Conservation (phyloP, 257 asterid genomes). For the Linderniella brevidens region DNA sequence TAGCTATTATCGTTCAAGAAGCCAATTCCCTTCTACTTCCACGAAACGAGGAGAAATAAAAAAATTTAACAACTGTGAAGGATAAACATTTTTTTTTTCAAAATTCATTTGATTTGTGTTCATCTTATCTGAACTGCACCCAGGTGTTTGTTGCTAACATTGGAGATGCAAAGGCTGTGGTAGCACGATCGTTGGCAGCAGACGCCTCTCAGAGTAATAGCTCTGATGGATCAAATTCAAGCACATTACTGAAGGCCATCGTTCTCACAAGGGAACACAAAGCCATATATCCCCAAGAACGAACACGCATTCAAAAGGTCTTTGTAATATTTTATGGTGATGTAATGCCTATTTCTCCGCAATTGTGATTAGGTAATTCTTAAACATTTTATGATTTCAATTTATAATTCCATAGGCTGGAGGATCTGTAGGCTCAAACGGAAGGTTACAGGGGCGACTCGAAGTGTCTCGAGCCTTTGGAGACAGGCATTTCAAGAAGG, state of each 20-base stretch:
- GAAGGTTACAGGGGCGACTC: constrained; percentile 83
- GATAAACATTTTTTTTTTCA: no score
- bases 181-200: constrained; percentile 52
- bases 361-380: no score
- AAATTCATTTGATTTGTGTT: background rate
- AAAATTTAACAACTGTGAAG: no score
- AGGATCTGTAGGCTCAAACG: constrained; percentile 75
- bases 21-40: no score
- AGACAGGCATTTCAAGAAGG: constrained; percentile 91
- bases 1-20: no score
- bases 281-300: constrained; percentile 82
- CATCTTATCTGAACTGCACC: constrained; percentile 1
- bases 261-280: constrained; percentile 85
- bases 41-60: no score
- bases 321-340: constrained; percentile 7
- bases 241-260: constrained; percentile 35
- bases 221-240: constrained; percentile 16
- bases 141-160: constrained; percentile 88
- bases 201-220: constrained; percentile 25
- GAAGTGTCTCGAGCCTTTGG: constrained; percentile 97
- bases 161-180: constrained; percentile 86
- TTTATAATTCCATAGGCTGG: constrained; percentile 44
- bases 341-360: constrained; percentile 7
- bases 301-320: constrained; percentile 87
- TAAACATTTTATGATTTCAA: no score